These are phyloP conservation scores for Aspergillus alliaceus DNA, from an alignment of 2,329 filamentous ascomycete species.

Conservation along the genomic window DNA sequence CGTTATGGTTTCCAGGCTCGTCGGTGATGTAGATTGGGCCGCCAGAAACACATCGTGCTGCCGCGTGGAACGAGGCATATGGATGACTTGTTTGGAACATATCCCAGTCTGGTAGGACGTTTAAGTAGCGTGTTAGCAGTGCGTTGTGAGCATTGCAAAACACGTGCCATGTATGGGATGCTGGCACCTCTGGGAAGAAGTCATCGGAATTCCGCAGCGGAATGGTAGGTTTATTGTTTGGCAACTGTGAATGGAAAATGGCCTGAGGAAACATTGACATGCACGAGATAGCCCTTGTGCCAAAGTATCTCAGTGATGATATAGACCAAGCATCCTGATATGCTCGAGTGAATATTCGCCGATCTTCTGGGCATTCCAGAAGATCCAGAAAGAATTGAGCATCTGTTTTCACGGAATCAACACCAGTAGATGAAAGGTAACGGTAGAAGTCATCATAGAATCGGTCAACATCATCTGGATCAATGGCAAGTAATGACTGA, in stretches of 20 bases:
- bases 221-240: conserved; percentile 70
- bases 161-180: conserved; percentile 89
- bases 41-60: conserved; percentile 83
- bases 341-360: conserved; percentile 68
- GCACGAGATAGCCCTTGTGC: conserved; percentile 79
- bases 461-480: conserved; percentile 68
- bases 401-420: conserved; percentile 91
- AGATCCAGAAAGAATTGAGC: conserved; percentile 87
- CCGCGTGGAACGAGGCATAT: conserved; percentile 83
- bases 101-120: conserved; percentile 81
- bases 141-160: conserved; percentile 92
- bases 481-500: conserved; percentile 69
- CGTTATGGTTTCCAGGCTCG: conserved; percentile 75
- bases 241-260: conserved; percentile 80
- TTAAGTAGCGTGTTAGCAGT: conserved; percentile 78
- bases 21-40: conserved; percentile 96
- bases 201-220: conserved; percentile 82
- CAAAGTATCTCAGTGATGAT: conserved; percentile 74
- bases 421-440: conserved; percentile 71
- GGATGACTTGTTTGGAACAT: conserved; percentile 69
- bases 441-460: conserved; percentile 92
- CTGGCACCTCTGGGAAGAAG: conserved; percentile 81
- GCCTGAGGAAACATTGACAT: conserved; percentile 90
- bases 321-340: conserved; percentile 89
- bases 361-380: conserved; percentile 65